A percentile compares a stretch with the other conserved stretches of the same genome.
Evolutionary conservation across 768 basidiomycete species (phyloP).

Genomic region (Hebeloma cylindrosporum): DNA sequence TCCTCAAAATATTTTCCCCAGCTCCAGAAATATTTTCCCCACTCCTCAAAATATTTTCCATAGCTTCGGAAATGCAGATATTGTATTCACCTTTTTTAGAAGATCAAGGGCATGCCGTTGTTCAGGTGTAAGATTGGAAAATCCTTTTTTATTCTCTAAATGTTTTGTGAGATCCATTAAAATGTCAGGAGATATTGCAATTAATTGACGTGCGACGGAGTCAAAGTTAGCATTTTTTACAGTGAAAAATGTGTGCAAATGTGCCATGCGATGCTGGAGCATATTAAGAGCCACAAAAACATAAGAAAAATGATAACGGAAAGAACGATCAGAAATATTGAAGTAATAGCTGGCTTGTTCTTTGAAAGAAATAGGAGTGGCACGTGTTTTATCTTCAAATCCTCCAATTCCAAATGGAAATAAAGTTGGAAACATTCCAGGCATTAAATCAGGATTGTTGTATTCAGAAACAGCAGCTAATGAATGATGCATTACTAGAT

Average conservation of each 20-base stretch:
- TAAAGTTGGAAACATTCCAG: slow-evolving; percentile 29
- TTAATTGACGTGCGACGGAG: background rate
- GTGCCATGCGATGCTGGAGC: slow-evolving; percentile 21
- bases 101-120: slow-evolving; percentile 23
- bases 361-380: slow-evolving; percentile 15
- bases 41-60: too few relatives aligned
- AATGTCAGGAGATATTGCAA: background rate
- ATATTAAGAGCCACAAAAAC: slow-evolving; percentile 30
- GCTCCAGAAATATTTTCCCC: too few relatives aligned
- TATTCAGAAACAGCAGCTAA: slow-evolving; percentile 28
- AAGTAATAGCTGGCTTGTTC: slow-evolving; percentile 26
- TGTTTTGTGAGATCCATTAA: background rate
- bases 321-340: slow-evolving; percentile 16
- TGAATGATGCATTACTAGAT: slow-evolving; percentile 23
- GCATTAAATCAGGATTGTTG: slow-evolving; percentile 30
- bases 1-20: too few relatives aligned
- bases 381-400: slow-evolving; percentile 22
- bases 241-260: slow-evolving; percentile 25
- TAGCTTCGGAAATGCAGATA: slow-evolving; percentile 19
- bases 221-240: slow-evolving; percentile 12
- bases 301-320: slow-evolving; percentile 25
- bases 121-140: slow-evolving; percentile 1
- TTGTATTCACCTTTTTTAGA: slow-evolving; percentile 27
- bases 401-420: slow-evolving; percentile 33
- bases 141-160: slow-evolving; percentile 9